phyloP scores from a whole-genome alignment of 768 basidiomycete species.

The Roridomyces roridus region DNA sequence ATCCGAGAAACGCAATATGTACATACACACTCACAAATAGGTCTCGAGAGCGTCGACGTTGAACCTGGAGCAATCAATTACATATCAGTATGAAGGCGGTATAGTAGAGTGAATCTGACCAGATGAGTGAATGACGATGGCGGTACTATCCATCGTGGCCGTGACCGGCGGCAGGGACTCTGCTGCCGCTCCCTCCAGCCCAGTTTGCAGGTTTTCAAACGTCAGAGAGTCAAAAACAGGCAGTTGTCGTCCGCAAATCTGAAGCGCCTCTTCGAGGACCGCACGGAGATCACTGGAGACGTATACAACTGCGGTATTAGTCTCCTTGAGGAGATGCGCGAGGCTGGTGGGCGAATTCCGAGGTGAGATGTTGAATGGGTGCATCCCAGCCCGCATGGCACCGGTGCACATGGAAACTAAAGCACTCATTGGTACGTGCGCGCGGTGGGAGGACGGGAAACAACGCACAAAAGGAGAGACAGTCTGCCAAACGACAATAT shows the following conservation, averaged over 20 bases:
- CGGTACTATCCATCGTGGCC: neutral
- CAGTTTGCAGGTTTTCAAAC: neutral
- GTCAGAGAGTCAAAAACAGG: constrained; percentile 1
- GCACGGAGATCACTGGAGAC: neutral
- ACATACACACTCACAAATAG: constrained; percentile 15
- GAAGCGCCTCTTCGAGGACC: neutral
- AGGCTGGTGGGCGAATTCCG: constrained; percentile 38
- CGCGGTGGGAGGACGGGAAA: neutral
- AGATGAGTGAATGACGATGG: constrained; percentile 2
- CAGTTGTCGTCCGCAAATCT: neutral
- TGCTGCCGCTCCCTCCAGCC: too few species aligned
- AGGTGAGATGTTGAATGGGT: constrained; percentile 28
- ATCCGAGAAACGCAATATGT: too few species aligned
- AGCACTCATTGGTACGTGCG: too few species aligned
- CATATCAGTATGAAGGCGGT: neutral
- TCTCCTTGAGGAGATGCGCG: constrained; percentile 30
- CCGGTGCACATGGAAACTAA: too few species aligned
- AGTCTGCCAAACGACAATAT: neutral
- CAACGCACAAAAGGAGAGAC: neutral
- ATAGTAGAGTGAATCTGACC: neutral
- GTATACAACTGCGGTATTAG: neutral
- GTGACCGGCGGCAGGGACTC: neutral
- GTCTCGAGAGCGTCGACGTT: constrained; percentile 7
- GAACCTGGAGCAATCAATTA: neutral
- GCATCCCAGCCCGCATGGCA: too few species aligned